Evolutionary conservation across 2,329 filamentous ascomycete species (phyloP), one percentile per base, ranked within the genome.

Genomic region (Penicillium expansum): DNA sequence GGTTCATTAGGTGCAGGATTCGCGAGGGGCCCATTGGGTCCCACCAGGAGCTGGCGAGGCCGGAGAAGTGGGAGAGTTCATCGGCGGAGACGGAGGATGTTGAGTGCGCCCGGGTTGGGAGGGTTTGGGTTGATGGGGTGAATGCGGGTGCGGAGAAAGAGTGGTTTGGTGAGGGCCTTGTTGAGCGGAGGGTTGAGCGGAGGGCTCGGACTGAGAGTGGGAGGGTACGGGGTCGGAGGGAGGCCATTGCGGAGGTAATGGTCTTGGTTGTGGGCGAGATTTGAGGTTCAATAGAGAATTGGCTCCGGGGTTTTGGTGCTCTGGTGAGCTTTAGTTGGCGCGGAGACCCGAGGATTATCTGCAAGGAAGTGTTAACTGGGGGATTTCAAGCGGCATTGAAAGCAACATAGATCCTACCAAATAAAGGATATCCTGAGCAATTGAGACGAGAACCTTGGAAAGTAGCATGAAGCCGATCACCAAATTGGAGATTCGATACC

Each of bases 1-100:
- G 94, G 77, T 99, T 97, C 93, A 99, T 97, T 64, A 96, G 87
- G 76, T 99, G 94, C 2, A 99, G 86, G 57, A 97, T 86, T 38
- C 93, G 86, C 4, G 92, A 97, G 7, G 93, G 88, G 50, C 94
- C 94, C 71, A 96, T 87, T 1, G 93, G 90, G 76, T 97, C 92
- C 94, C 94, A 99, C 94, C 94, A 99, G 68, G 88, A 88, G 63
- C 90, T 90, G 63, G 94, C 94, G 69, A 99, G 90, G 61, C 86
- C 86, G 70, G 92, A 92, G 83, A 99, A 99, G 80, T 99, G 94
- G 18, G 89, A 90, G 62, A 99, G 86, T 79, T 99, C 93, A 64
- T 88, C 85, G 52, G 90, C 84, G 68, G 95, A 95, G 76, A 99
- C 90, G 54, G 90, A 92, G 47, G 88, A 86, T 43, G 74, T 72